These are phyloP conservation scores for Arbutus unedo DNA, from an alignment of 148 eudicot species.

Conservation along the genomic window DNA sequence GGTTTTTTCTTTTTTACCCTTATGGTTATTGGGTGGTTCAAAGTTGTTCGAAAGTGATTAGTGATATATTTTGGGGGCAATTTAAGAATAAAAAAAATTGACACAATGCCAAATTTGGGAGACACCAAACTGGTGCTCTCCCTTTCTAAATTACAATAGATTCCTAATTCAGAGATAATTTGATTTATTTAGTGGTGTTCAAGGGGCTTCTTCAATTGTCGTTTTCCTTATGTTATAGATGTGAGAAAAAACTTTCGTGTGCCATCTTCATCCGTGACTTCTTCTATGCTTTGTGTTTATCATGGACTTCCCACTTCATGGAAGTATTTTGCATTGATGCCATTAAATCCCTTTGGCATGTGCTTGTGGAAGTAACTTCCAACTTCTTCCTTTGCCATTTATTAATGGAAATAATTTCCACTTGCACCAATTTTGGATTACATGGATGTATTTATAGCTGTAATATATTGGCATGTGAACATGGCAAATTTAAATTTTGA, in stretches of 20 bases:
- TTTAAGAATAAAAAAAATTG: too few relatives aligned
- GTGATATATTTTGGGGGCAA: too few relatives aligned
- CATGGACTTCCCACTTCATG: background rate
- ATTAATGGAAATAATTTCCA: background rate
- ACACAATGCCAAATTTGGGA: too few relatives aligned
- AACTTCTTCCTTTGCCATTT: background rate
- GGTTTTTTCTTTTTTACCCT: too few relatives aligned
- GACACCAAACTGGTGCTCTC: too few relatives aligned
- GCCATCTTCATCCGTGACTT: background rate
- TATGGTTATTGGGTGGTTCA: too few relatives aligned
- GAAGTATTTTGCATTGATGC: background rate
- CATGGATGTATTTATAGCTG: background rate
- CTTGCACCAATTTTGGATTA: background rate
- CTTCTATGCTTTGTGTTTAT: background rate
- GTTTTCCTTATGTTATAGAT: background rate
- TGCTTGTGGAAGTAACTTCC: background rate
- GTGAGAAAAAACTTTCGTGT: background rate
- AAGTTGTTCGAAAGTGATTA: too few relatives aligned
- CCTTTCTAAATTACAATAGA: too few relatives aligned
- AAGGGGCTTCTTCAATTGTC: background rate
- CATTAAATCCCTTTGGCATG: background rate
- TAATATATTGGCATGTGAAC: background rate
- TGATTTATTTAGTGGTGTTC: background rate
- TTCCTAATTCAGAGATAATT: background rate
- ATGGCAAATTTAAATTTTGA: background rate